Evolutionary conservation across 192 early-diverging fungal species (phyloP).

Genomic region (Chytriomyces sp.): DNA sequence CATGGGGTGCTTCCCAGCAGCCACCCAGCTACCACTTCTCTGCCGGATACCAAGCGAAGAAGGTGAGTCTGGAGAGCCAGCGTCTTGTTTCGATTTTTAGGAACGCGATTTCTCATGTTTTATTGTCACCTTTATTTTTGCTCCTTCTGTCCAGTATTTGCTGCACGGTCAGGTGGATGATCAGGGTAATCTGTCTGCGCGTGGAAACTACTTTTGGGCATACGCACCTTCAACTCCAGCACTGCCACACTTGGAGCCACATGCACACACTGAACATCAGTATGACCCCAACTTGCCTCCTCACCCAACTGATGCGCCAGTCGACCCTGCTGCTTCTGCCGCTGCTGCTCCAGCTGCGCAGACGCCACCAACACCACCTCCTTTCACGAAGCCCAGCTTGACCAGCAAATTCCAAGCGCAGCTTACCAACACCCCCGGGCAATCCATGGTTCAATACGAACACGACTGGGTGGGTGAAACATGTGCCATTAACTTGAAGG

Average conservation of each 20-base stretch:
- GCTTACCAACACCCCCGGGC: constrained; percentile 72
- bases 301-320: neutral
- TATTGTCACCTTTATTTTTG: neutral
- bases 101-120: too few species aligned
- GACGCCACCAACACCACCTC: constrained; percentile 37
- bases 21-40: constrained; percentile 93
- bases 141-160: constrained; percentile 63
- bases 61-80: constrained; percentile 48
- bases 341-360: constrained; percentile 30
- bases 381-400: constrained; percentile 33
- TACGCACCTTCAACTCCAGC: constrained; percentile 40
- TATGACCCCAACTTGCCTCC: constrained; percentile 42
- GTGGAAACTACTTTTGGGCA: constrained; percentile 83
- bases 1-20: constrained; percentile 77
- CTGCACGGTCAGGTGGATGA: constrained; percentile 95
- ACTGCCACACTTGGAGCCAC: constrained; percentile 41
- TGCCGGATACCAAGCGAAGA: constrained; percentile 79
- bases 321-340: neutral
- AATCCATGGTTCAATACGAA: constrained; percentile 91
- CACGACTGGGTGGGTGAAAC: constrained; percentile 90
- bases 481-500: constrained; percentile 89
- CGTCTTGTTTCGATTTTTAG: too few species aligned
- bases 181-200: constrained; percentile 84
- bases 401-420: constrained; percentile 61
- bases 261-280: constrained; percentile 34